Evolutionary conservation across 2,329 filamentous ascomycete species (phyloP).

Genomic region (Fulvia fulva): DNA sequence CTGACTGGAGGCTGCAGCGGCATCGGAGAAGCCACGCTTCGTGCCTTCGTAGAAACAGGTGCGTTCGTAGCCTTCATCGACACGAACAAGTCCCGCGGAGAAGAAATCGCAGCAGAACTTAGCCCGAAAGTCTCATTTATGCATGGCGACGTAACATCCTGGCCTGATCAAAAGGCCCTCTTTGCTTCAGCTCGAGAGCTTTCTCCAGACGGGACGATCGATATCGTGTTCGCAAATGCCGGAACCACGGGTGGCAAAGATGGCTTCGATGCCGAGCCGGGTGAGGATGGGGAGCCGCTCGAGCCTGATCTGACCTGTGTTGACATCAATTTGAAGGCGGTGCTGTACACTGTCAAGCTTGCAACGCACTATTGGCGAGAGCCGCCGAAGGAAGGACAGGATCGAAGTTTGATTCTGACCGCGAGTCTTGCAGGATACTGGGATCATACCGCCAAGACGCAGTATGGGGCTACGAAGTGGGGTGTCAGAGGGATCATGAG

Average conservation of each 20-base stretch:
- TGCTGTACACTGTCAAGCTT: slow-evolving; percentile 3
- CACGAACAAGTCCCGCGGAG: slow-evolving; percentile 25
- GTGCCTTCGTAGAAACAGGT: slow-evolving; percentile 26
- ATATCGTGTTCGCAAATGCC: slow-evolving; percentile 27
- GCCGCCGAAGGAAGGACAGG: neutral
- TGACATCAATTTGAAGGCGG: neutral
- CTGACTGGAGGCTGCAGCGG: slow-evolving; percentile 45
- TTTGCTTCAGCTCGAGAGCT: slow-evolving; percentile 21
- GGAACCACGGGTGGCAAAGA: slow-evolving; percentile 20
- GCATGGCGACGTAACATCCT: slow-evolving; percentile 25
- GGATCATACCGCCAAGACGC: neutral
- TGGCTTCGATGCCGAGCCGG: slow-evolving; percentile 8
- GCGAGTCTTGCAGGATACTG: neutral
- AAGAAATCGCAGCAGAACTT: slow-evolving; percentile 26
- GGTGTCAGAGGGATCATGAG: slow-evolving; percentile 1
- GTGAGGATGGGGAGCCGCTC: neutral
- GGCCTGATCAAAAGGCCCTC: slow-evolving; percentile 25
- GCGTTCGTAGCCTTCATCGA: slow-evolving; percentile 34
- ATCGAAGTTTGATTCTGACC: slow-evolving; percentile 4
- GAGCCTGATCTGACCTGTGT: neutral
- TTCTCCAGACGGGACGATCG: slow-evolving; percentile 13
- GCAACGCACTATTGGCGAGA: neutral
- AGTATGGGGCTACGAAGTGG: slow-evolving; percentile 1
- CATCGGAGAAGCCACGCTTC: slow-evolving; percentile 14
- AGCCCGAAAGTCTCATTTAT: slow-evolving; percentile 27